These are phyloP conservation scores for Coniochaeta sp. DNA, from an alignment of 2,329 filamentous ascomycete genomes.

Conservation along the genomic window DNA sequence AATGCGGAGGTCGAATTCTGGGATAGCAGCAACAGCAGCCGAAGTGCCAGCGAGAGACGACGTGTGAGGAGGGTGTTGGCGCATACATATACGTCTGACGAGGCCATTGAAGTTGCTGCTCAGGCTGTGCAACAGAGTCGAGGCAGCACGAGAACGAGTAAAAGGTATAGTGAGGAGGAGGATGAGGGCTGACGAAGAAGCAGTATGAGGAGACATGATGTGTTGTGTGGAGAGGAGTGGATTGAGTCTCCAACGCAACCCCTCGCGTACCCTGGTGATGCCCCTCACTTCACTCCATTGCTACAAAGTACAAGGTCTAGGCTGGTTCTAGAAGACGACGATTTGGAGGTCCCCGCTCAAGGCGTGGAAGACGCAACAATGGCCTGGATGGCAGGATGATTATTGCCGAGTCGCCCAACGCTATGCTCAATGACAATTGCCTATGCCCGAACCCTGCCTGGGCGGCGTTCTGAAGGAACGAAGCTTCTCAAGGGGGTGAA, in stretches of 20 bases:
- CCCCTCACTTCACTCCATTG: neutral
- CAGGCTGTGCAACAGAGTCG: neutral
- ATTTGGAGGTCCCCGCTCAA: neutral
- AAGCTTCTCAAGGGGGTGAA: neutral
- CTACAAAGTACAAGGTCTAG: neutral
- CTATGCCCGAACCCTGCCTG: neutral
- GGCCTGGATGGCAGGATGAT: neutral
- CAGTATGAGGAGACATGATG: neutral
- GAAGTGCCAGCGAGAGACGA: conserved; percentile 4
- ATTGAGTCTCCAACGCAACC: neutral
- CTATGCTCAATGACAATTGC: neutral
- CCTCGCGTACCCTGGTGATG: neutral
- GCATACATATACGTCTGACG: conserved; percentile 5
- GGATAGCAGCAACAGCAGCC: neutral
- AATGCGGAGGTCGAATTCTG: neutral
- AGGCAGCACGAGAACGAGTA: neutral
- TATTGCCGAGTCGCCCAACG: neutral
- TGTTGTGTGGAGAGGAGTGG: neutral
- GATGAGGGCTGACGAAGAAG: neutral
- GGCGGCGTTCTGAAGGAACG: neutral
- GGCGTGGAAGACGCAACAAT: neutral
- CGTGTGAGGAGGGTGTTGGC: conserved; percentile 2
- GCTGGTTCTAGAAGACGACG: neutral
- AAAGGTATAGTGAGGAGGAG: neutral
- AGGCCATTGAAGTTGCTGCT: conserved; percentile 6